Conservation (phyloP, 495 filamentous ascomycete species). For the Xylaria sp. region DNA sequence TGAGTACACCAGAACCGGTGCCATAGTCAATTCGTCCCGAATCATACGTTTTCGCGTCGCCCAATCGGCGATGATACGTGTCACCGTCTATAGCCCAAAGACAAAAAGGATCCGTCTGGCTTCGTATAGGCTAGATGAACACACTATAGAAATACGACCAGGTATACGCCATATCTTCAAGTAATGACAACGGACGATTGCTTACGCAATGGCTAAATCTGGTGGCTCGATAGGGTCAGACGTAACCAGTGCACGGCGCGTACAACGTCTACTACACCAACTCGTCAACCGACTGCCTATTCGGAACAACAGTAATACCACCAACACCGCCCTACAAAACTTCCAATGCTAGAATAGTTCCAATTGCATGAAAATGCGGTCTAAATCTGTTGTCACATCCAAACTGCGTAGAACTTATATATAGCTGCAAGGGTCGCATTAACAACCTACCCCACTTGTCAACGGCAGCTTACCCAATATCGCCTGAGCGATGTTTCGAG, state of each 20-base stretch:
- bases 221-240: no score
- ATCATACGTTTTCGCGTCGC: background rate
- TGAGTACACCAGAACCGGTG: background rate
- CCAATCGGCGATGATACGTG: background rate
- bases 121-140: no score
- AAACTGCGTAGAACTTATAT: background rate
- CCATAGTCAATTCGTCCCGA: background rate
- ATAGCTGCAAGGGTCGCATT: background rate
- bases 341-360: background rate
- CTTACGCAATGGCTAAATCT: no score
- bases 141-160: no score
- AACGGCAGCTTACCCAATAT: conserved; percentile 9
- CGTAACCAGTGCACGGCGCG: background rate
- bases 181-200: no score
- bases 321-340: background rate
- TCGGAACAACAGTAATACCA: background rate
- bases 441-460: conserved; percentile 1
- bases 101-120: no score
- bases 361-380: conserved; percentile 1
- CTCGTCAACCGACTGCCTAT: background rate
- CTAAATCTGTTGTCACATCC: background rate
- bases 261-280: background rate
- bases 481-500: background rate
- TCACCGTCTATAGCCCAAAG: background rate
- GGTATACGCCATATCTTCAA: no score